Evolutionary conservation across 2,329 filamentous ascomycete genomes (phyloP), one percentile per base, ranked within the genome.

Genomic region (Talaromyces amestolkiae): DNA sequence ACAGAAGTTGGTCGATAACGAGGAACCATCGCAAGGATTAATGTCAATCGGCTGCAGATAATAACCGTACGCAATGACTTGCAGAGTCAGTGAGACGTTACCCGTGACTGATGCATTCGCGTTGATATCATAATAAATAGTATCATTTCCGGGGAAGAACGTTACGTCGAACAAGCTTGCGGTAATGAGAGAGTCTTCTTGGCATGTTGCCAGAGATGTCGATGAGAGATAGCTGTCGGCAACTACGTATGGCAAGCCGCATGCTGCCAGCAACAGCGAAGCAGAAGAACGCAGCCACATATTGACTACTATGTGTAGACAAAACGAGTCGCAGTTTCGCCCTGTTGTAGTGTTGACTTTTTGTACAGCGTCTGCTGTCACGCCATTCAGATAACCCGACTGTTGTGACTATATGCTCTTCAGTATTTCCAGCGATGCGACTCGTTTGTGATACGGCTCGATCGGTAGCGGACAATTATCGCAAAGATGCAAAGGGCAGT

Each of bases 1-100:
- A 54, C 66, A 68, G 22, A 68, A 68, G 13, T 68, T 68, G 35
- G 63, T 64, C 13, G 64, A 49, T 8, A 68, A 37, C 2, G 60
- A 60, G 5, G 60, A 63, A 22, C 64, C 54, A 24, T 61, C 58
- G 47, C 66, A 68, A 27, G 66, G 66, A 27, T 68, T 43, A 37
- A 68, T 59, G 33, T 65, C 22, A 19, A 66, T 66, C 27, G 63
- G 58, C 15, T 59, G 43, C 0, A 65, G 37, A n/a, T 58, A 61
- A 41, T 64, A 68, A 15, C 66, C 66, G 56, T 68, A 68, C 6
- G 66, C 66, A 59, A 68, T 68, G 15, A 68, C 66, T 47, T 68
- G 59, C 17, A 68, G 51, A 22, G 51, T 31, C 53, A 68, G 27
- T 35, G 63, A 66, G 19, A 68, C 63, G 33, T 64, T 66, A 19